Evolutionary conservation across 2,329 filamentous ascomycete genomes (phyloP).

Genomic region (Delphinella strobiligena): DNA sequence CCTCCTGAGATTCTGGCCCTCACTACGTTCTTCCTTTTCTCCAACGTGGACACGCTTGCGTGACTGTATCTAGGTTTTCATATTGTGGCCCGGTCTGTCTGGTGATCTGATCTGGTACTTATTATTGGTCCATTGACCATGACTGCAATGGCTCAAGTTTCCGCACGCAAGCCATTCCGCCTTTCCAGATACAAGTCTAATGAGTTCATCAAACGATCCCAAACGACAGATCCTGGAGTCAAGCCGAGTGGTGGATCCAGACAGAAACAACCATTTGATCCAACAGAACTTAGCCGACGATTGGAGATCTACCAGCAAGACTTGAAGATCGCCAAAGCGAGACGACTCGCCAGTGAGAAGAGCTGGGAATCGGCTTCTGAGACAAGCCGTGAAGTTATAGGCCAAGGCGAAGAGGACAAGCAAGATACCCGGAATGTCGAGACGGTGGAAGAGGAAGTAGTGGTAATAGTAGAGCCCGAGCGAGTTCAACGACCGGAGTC

Average conservation of each 20-base stretch:
- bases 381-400: not conserved
- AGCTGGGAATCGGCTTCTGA: not conserved
- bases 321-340: slow-evolving; percentile 9
- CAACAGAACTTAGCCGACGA: slow-evolving; percentile 9
- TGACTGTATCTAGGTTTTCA: no score
- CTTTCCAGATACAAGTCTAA: not conserved
- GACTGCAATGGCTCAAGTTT: not conserved
- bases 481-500: not conserved
- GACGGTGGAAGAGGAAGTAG: not conserved
- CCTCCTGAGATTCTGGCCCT: no score
- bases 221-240: not conserved
- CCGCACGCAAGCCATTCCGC: not conserved
- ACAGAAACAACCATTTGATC: slow-evolving; percentile 8
- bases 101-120: no score
- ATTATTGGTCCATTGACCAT: not conserved
- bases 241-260: not conserved
- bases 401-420: not conserved
- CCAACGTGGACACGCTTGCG: no score
- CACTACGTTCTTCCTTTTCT: no score
- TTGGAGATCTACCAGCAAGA: slow-evolving; percentile 10
- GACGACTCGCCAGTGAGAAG: slow-evolving; percentile 4
- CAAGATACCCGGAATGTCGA: not conserved
- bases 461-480: not conserved
- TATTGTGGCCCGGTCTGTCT: no score
- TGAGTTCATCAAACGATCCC: not conserved